Evolutionary conservation across 2,329 filamentous ascomycete species (phyloP).

Genomic region (Colletotrichum neosansevieriae): DNA sequence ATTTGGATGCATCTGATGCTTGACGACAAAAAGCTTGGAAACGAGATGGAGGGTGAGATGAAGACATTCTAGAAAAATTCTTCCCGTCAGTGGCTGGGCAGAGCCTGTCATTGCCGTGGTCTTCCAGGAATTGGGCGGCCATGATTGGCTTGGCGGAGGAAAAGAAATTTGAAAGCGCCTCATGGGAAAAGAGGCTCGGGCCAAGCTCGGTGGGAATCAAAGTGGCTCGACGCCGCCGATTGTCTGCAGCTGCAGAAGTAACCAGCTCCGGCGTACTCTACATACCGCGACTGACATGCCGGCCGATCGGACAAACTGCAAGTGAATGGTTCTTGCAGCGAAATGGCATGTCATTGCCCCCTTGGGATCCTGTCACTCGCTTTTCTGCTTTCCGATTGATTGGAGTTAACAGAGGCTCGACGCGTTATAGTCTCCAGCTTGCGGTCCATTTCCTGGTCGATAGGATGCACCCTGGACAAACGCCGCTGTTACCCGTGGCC

Average conservation of each 20-base stretch:
- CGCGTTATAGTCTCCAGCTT: neutral
- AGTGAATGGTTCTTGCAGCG: slow-evolving; percentile 10
- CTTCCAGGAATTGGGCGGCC: neutral
- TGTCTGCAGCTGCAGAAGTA: neutral
- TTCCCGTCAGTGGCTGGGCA: slow-evolving; percentile 17
- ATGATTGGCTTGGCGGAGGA: slow-evolving; percentile 19
- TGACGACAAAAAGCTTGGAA: neutral
- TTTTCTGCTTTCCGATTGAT: neutral
- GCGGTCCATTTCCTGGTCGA: slow-evolving; percentile 21
- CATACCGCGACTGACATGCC: neutral
- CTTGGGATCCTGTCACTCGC: neutral
- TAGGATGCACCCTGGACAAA: slow-evolving; percentile 17
- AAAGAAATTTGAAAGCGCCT: neutral
- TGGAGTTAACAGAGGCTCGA: neutral
- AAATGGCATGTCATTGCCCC: slow-evolving; percentile 32
- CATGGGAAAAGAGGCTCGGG: slow-evolving; percentile 22
- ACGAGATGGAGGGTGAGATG: neutral
- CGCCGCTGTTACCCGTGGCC: slow-evolving; percentile 33
- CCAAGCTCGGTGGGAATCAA: slow-evolving; percentile 31
- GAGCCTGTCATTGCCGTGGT: slow-evolving; percentile 7
- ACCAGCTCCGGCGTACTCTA: slow-evolving; percentile 9
- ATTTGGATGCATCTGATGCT: neutral
- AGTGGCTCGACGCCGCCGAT: slow-evolving; percentile 24
- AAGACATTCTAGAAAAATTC: slow-evolving; percentile 34
- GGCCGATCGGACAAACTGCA: slow-evolving; percentile 28